Evolutionary conservation across 2,329 filamentous ascomycete genomes (phyloP), one percentile per base, ranked within the genome.

Genomic region (Xylaria sp.): DNA sequence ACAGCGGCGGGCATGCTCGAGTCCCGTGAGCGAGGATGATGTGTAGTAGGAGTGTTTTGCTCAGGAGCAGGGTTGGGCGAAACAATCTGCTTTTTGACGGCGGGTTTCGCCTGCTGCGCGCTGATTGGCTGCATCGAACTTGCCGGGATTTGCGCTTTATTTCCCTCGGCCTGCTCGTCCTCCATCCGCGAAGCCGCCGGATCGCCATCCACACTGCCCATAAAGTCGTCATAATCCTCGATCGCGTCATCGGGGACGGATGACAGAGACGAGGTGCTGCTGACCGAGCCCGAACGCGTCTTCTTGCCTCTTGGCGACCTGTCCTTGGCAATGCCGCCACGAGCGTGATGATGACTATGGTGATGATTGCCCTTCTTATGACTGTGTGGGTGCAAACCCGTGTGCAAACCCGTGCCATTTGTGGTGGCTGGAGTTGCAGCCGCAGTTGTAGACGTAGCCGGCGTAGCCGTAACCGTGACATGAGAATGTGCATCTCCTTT

Each of bases 21-120:
- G 66, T 76, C 75, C 62, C 70, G 70, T 61, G 68, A 66, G 60
- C 69, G 72, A 58, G 67, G 69, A 66, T 70, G 72, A 48, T 74
- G 69, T 68, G 71, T 60, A 69, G 74, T 61, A 69, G 74, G 65
- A 69, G 74, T 73, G 72, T 73, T 75, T 68, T 72, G 73, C 47
- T 75, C 72, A 42, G 70, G 66, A 72, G 69, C 73, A 75, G 74
- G 71, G 69, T 76, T 74, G 75, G 76, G 72, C 71, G 75, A 75
- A 69, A 72, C 73, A 72, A 73, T 75, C 74, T 78, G 77, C 75
- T 77, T 79, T 79, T 79, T 79, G 72, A 72, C 68, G 70, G 77
- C 75, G 74, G 76, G 74, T 79, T 77, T 78, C 75, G 74, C 73
- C 67, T 76, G 71, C 69, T 70, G 69, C 48, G 37, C 71, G 73